Base-by-base conservation (phyloP, 257 asterid genomes). In the Coffea canephora region DNA sequence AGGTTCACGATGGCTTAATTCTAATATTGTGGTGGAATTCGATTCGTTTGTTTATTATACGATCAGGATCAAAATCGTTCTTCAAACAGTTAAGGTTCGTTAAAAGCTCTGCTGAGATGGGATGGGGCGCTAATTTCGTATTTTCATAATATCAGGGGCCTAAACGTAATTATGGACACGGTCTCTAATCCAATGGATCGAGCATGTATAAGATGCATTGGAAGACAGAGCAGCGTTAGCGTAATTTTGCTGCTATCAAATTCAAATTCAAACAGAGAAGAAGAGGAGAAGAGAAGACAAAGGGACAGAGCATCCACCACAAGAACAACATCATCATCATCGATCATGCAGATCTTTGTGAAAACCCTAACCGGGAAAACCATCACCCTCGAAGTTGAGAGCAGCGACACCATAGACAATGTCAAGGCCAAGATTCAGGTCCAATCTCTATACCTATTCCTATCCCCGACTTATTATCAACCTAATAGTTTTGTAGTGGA, bases 341-440 rank as follows among this genome's bases (percentile, higher is more conserved):
- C 61, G 23, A 54, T 1, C 64, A 94, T 92, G 98, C 98, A 94
- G 95, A 92, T 94, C 86, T 94, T 94, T 75, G 98, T 94, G 73
- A 94, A 92, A 86, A 92, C 95, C 82, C 92, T 94, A 54, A 89
- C 96, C 31, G 97, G 97, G 12, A 89, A 92, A 77, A 89, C 97
- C 1, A 92, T 92, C 80, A 89, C 98, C 57, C 95, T 93, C 73
- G 95, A 93, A 84, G 97, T 93, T 25, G 97, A 93, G 89, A 88
- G 89, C 86, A 89, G 93, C 65, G 97, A 93, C 85, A 91, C 95
- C 84, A 91, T 91, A 76, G 97, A 93, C 79, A 88, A 91, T 83
- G 95, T 93, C 82, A 93, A 93, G 77, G 86, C 94, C 86, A 90
- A 88, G 91, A 93, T 93, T 92, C 97, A 93, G 98, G 98, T 91